Evolutionary conservation across 768 basidiomycete species (phyloP), one percentile per base, ranked within the genome.

Genomic region (Psilocybe sp.): DNA sequence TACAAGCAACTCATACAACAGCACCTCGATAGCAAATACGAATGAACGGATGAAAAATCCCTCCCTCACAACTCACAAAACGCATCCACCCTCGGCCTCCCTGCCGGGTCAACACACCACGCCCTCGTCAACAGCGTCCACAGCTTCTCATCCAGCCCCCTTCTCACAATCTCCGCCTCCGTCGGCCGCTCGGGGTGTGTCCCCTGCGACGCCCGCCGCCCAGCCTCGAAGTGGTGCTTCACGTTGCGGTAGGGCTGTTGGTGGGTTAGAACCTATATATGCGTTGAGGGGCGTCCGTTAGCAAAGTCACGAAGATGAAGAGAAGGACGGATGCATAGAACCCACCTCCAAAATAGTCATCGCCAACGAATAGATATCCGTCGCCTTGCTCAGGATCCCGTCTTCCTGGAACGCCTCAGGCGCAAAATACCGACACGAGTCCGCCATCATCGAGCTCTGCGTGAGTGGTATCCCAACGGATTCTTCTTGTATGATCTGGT

Each of bases 341-440:
- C 80, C 71, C 4, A 44, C 80, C 73, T 83, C 81, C 13, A 83
- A 65, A 34, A 80, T 67, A 1, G 81, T 81, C 81, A 83, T 83
- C 7, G 66, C 79, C 28, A 72, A 75, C 9, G 81, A 73, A 51
- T 81, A 83, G 12, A 83, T 70, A 57, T 83, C 81, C 12, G 79
- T 74, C 28, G 64, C 64, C 5, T 67, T 65, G 0, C 76, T 78
- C 19, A 83, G 63, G 5, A 70, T 69, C 5, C 76, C 79, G 55
- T 74, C 70, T 12, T 77, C 78, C 45, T 70, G 62, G 54, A 75
- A 80, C 8, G 81, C 65, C 57, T 83, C 81, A 4, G 81, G 81
- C 18, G 81, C 79, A 49, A 81, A 72, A 76, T 80, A 81, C 37
- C 73, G 63, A 49, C 73, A 76, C 1, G 74, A 73, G 40, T 77